Evolutionary conservation across 495 filamentous ascomycete genomes (phyloP), one percentile per base, ranked within the genome.

Genomic region (Lepidopterella palustris): DNA sequence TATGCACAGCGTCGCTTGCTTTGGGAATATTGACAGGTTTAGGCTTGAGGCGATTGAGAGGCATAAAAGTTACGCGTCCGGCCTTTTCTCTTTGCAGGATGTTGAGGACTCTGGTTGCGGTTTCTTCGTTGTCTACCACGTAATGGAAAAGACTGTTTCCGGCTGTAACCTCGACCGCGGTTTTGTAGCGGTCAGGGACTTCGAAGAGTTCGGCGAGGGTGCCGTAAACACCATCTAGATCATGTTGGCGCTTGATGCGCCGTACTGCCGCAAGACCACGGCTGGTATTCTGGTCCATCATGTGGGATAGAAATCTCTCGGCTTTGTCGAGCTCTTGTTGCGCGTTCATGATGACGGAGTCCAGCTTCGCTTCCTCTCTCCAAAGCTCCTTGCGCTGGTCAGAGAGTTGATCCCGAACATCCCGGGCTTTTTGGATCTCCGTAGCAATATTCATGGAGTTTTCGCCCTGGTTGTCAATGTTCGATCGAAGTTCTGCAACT

Each of bases 61-160:
- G 93, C 84, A 99, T 90, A 65, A 96, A 97, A 1, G 95, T 97
- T 26, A 97, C 80, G 65, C 93, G 84, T n/a, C 93, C 93, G 18
- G 86, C 82, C 57, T 82, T 86, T 56, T 86, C 82, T 54, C 87
- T 88, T 68, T 90, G 84, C 21, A 99, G 77, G 13, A 86, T 80
- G 64, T 92, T 87, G 13, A 91, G 78, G 15, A 95, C 84, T 54
- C 82, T 82, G 0, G 89, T 88, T 0, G 90, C 90, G 1, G 92
- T 97, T 35, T 87, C 82, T 55, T 92, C 92, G 39, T 86, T 95
- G 70, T 99, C 93, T 47, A 96, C 91, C 24, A 99, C 89, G 65
- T 95, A 95, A 73, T 99, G 89, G 74, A 99, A 99, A 6, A 99
- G 77, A 70, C 89, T 95, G 61, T 86, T 86, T 5, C 93, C 95